These are phyloP conservation scores for Cryptosporidium baileyi DNA, from an alignment of 169 alveolate genomes.

Conservation along the genomic window DNA sequence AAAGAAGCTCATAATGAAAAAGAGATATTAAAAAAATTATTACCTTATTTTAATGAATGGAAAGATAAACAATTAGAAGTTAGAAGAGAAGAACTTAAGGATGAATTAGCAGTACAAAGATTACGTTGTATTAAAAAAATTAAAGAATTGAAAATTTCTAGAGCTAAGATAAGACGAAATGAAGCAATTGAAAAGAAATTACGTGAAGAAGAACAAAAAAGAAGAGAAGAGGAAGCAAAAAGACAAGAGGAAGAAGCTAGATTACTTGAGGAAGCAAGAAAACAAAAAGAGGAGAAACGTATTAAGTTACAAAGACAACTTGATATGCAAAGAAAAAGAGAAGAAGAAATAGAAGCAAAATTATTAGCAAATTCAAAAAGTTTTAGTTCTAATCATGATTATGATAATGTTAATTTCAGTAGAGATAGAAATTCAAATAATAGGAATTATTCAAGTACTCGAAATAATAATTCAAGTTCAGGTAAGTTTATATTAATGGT, in stretches of 20 bases:
- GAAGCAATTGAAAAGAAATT: slow-evolving; percentile 74
- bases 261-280: slow-evolving; percentile 74
- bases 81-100: slow-evolving; percentile 44
- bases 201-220: slow-evolving; percentile 79
- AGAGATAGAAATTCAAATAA: neutral
- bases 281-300: slow-evolving; percentile 77
- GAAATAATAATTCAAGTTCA: slow-evolving; percentile 4
- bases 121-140: slow-evolving; percentile 74
- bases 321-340: slow-evolving; percentile 75
- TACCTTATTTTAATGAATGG: slow-evolving; percentile 52
- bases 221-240: slow-evolving; percentile 78
- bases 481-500: slow-evolving; percentile 38
- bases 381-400: neutral
- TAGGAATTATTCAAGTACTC: neutral
- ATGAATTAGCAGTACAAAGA: slow-evolving; percentile 18
- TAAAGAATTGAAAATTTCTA: slow-evolving; percentile 78
- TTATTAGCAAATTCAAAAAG: slow-evolving; percentile 19
- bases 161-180: slow-evolving; percentile 81
- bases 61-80: slow-evolving; percentile 31
- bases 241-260: slow-evolving; percentile 58
- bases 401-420: neutral
- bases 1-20: slow-evolving; percentile 70
- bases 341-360: slow-evolving; percentile 74
- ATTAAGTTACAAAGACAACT: slow-evolving; percentile 71
- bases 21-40: slow-evolving; percentile 70